phyloP scores from a whole-genome alignment of 805 yeast genomes.

The Candida patagonica region DNA sequence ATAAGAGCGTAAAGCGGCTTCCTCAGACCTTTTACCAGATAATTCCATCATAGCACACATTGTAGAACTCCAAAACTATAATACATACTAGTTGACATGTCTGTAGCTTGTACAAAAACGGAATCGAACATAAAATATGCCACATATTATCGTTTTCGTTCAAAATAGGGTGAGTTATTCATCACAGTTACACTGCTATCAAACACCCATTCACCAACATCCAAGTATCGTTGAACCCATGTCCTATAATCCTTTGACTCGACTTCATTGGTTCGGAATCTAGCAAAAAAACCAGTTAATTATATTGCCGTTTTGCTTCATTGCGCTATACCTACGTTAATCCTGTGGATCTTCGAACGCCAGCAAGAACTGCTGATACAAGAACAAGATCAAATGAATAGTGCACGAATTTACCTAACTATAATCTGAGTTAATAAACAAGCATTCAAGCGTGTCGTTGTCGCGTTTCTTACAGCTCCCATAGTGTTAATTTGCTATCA shows the following conservation, averaged over 20 bases:
- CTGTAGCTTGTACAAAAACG: neutral
- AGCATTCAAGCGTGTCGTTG: neutral
- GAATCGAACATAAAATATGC: neutral
- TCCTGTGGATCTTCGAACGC: conserved; percentile 78
- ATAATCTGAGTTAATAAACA: neutral
- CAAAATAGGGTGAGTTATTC: conserved; percentile 66
- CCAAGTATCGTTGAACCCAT: conserved; percentile 54
- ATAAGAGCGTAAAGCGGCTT: neutral
- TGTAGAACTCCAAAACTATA: neutral
- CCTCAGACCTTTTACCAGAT: conserved; percentile 10
- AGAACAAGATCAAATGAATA: conserved; percentile 69
- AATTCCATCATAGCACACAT: conserved; percentile 7
- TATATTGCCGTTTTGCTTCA: neutral
- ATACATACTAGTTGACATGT: neutral
- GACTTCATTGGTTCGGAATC: conserved; percentile 39
- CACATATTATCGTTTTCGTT: conserved; percentile 16
- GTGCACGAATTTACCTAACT: conserved; percentile 62
- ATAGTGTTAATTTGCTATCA: conserved; percentile 3
- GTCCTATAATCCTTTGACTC: conserved; percentile 38
- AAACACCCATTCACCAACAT: conserved; percentile 74
- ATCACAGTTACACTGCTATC: conserved; percentile 64
- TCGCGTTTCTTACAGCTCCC: conserved; percentile 13
- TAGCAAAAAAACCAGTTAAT: neutral
- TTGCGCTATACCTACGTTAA: conserved; percentile 31
- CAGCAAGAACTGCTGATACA: conserved; percentile 75